Evolutionary conservation across 768 basidiomycete genomes (phyloP).

Genomic region (Amanita phalloides): DNA sequence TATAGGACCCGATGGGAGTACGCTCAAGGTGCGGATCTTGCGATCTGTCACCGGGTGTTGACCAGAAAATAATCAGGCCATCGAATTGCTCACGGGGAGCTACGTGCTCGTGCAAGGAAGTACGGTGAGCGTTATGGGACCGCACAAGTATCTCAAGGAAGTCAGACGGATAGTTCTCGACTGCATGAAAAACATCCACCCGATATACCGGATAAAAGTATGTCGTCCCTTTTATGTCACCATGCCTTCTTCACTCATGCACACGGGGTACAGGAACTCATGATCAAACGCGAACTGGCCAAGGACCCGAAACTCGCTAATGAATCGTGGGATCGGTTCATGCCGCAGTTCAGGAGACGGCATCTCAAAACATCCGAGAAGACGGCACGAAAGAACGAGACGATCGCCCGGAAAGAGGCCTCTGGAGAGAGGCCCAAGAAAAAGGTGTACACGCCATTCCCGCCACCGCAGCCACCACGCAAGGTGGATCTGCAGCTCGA

Average conservation of each 20-base stretch:
- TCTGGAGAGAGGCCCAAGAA: constrained; percentile 45
- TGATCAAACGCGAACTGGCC: constrained; percentile 95
- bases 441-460: constrained; percentile 98
- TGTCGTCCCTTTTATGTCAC: background rate
- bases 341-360: constrained; percentile 89
- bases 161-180: constrained; percentile 94
- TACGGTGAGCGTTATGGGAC: constrained; percentile 97
- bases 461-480: constrained; percentile 85
- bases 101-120: constrained; percentile 98
- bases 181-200: constrained; percentile 99
- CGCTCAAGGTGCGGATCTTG: constrained; percentile 65
- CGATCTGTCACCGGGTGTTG: background rate
- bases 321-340: constrained; percentile 95
- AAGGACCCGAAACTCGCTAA: constrained; percentile 94
- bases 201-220: constrained; percentile 98
- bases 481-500: constrained; percentile 95
- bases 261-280: constrained; percentile 61
- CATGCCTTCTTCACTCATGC: constrained; percentile 3
- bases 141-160: constrained; percentile 91
- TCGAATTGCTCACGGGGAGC: constrained; percentile 91
- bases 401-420: constrained; percentile 43
- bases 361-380: constrained; percentile 93
- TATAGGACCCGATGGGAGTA: constrained; percentile 95
- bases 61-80: constrained; percentile 48
- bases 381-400: constrained; percentile 83